Evolutionary conservation across 192 early-diverging fungal species (phyloP).

Genomic region (Linnemannia hyalina): DNA sequence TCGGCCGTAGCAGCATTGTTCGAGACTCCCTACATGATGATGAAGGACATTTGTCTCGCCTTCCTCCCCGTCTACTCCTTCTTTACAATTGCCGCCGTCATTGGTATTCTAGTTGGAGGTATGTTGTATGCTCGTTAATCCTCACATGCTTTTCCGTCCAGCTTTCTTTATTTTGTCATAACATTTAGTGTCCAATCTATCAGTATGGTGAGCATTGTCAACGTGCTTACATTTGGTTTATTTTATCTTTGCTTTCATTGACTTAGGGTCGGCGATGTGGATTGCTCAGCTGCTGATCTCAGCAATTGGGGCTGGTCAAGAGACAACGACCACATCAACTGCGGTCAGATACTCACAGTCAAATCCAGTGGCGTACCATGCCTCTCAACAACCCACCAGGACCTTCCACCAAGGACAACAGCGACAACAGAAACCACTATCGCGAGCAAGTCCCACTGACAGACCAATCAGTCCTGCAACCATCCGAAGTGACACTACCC

Average conservation of each 20-base stretch:
- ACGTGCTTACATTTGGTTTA: background rate
- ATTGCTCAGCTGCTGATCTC: conserved; percentile 41
- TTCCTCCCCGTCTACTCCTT: conserved; percentile 51
- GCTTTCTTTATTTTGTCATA: background rate
- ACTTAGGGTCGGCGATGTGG: conserved; percentile 32
- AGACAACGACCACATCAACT: background rate
- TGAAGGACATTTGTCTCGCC: conserved; percentile 37
- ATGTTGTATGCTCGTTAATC: background rate
- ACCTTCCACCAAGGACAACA: background rate
- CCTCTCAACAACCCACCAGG: background rate
- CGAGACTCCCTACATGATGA: conserved; percentile 23
- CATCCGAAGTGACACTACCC: background rate
- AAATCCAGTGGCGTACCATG: background rate
- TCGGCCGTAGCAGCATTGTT: background rate
- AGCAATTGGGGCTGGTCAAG: conserved; percentile 33
- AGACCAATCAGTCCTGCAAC: background rate
- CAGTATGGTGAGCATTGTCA: background rate
- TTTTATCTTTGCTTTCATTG: background rate
- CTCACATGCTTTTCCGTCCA: background rate
- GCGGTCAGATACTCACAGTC: background rate
- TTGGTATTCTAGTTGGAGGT: conserved; percentile 49
- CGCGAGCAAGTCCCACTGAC: background rate
- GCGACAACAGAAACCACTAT: background rate
- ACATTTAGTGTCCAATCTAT: background rate
- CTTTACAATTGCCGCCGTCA: conserved; percentile 39